Conservation (phyloP, 768 basidiomycete species). For the Kwoniella pini region DNA sequence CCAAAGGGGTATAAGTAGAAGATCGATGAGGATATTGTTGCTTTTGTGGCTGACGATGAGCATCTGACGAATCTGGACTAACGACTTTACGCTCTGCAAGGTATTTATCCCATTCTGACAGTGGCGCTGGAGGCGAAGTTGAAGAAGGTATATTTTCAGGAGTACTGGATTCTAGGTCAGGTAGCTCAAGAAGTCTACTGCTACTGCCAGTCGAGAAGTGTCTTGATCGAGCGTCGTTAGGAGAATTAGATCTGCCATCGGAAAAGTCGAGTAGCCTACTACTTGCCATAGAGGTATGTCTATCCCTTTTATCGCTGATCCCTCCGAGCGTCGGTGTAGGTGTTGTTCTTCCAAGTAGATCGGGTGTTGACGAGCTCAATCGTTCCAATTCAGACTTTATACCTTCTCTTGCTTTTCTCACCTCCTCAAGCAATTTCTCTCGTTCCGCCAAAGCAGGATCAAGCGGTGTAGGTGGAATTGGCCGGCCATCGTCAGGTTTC, state of each 20-base stretch:
- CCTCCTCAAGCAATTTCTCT: constrained; percentile 51
- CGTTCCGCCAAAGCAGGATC: constrained; percentile 42
- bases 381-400: constrained; percentile 42
- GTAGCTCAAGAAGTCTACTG: constrained; percentile 14
- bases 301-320: constrained; percentile 32
- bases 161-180: neutral
- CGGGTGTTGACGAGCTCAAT: constrained; percentile 22
- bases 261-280: constrained; percentile 2
- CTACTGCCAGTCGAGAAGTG: constrained; percentile 44
- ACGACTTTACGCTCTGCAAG: constrained; percentile 77
- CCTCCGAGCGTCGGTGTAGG: constrained; percentile 62
- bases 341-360: constrained; percentile 63
- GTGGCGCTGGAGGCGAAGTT: neutral
- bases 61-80: constrained; percentile 62
- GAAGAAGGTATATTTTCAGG: neutral
- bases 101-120: constrained; percentile 76
- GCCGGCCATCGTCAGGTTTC: neutral
- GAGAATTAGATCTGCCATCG: neutral
- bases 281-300: neutral
- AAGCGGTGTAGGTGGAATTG: neutral
- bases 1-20: constrained; percentile 58
- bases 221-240: neutral
- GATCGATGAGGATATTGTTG: constrained; percentile 63
- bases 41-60: neutral
- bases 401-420: constrained; percentile 39